Evolutionary conservation across 768 basidiomycete genomes (phyloP).

Genomic region (Mycena kentingensis): DNA sequence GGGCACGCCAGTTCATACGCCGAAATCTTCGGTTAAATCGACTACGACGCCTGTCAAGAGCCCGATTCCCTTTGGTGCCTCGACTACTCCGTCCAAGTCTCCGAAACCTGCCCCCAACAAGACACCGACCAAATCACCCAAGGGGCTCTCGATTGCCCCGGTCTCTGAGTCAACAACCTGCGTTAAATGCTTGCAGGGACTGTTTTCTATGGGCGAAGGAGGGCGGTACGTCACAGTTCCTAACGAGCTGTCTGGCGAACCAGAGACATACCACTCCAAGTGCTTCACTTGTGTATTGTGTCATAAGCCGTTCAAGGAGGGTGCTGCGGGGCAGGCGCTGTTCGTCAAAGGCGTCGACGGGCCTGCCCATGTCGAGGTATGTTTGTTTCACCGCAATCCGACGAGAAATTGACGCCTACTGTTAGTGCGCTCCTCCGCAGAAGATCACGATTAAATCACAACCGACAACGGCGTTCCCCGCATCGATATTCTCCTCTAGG

Average conservation of each 20-base stretch:
- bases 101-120: constrained; percentile 7
- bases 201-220: constrained; percentile 59
- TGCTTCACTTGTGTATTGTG: constrained; percentile 79
- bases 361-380: constrained; percentile 67
- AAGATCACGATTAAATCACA: constrained; percentile 35
- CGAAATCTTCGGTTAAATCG: constrained; percentile 24
- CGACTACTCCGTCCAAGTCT: constrained; percentile 8
- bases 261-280: constrained; percentile 69
- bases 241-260: constrained; percentile 46
- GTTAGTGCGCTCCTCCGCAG: constrained; percentile 51
- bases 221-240: constrained; percentile 77
- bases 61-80: neutral
- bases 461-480: constrained; percentile 4
- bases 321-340: constrained; percentile 60
- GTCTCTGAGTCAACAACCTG: constrained; percentile 50
- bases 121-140: constrained; percentile 17
- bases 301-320: constrained; percentile 62
- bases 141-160: constrained; percentile 28
- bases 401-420: too few relatives aligned
- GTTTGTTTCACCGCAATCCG: too few relatives aligned
- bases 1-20: constrained; percentile 37
- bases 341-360: constrained; percentile 69
- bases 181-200: constrained; percentile 55
- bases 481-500: constrained; percentile 16
- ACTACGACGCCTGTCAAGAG: constrained; percentile 10